Conservation (phyloP, 352 stramenopile species). For the Phytophthora cryptogea region DNA sequence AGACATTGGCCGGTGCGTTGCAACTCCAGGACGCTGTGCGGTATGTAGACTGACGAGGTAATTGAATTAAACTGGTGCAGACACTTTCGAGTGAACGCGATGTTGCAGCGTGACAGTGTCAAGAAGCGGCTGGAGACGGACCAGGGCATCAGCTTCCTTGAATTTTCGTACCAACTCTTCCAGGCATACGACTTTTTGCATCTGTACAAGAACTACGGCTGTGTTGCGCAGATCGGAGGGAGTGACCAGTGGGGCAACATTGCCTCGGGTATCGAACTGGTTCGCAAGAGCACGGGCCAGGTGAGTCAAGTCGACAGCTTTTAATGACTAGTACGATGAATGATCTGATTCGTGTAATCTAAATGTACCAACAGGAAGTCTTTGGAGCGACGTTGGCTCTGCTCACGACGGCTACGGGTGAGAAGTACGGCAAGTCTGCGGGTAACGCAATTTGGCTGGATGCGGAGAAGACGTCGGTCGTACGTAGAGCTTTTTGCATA, state of each 20-base stretch:
- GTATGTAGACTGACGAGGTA: background rate
- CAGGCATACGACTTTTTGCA: constrained; percentile 99
- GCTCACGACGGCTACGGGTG: constrained; percentile 96
- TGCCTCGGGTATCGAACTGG: constrained; percentile 95
- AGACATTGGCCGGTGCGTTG: constrained; percentile 90
- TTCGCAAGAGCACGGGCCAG: constrained; percentile 87
- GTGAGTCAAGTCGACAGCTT: constrained; percentile 27
- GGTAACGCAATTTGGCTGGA: constrained; percentile 98
- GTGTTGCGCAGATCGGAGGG: constrained; percentile 96
- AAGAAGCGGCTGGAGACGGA: constrained; percentile 95
- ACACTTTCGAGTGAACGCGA: constrained; percentile 98
- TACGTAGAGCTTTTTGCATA: constrained; percentile 71
- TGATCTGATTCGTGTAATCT: constrained; percentile 2
- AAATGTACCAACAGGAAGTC: constrained; percentile 55
- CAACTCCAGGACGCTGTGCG: background rate
- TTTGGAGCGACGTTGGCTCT: constrained; percentile 96
- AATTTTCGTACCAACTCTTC: constrained; percentile 99
- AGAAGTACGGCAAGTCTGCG: constrained; percentile 99
- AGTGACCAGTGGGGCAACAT: constrained; percentile 99
- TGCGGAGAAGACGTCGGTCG: constrained; percentile 90
- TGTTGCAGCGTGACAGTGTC: constrained; percentile 98
- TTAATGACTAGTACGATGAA: background rate
- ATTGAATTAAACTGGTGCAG: constrained; percentile 20
- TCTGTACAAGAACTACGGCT: constrained; percentile 91
- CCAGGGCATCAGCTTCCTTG: constrained; percentile 97